Evolutionary conservation across 768 basidiomycete genomes (phyloP).

Genomic region (Suillus subluteus): DNA sequence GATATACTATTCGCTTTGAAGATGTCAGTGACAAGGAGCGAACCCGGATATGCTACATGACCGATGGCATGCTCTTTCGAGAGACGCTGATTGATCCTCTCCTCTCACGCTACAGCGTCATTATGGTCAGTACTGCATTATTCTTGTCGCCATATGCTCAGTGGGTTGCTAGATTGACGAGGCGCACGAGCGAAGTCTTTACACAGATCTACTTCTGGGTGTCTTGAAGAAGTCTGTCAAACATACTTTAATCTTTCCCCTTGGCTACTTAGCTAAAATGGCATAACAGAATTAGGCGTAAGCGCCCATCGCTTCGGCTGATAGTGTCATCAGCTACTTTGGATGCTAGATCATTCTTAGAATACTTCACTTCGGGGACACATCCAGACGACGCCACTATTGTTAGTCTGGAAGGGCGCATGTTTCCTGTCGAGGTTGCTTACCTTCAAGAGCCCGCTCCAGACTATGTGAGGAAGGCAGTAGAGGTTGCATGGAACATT

Average conservation of each 20-base stretch:
- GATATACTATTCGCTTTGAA: constrained; percentile 97
- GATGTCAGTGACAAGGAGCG: constrained; percentile 83
- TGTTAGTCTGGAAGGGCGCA: constrained; percentile 89
- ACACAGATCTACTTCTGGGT: constrained; percentile 92
- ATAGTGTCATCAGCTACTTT: constrained; percentile 97
- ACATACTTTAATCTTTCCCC: constrained; percentile 8
- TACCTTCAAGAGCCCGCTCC: constrained; percentile 78
- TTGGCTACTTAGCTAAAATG: constrained; percentile 11
- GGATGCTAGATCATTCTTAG: constrained; percentile 85
- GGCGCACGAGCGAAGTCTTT: constrained; percentile 95
- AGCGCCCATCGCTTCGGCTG: constrained; percentile 86
- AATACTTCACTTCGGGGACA: constrained; percentile 79
- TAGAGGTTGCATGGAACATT: constrained; percentile 83
- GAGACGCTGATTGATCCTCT: constrained; percentile 92
- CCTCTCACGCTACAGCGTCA: constrained; percentile 89
- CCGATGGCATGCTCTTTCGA: constrained; percentile 97
- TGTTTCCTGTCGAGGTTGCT: constrained; percentile 93
- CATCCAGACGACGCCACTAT: constrained; percentile 76
- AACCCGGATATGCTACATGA: constrained; percentile 94
- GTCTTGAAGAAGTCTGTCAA: constrained; percentile 83
- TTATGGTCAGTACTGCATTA: constrained; percentile 68
- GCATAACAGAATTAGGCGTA: constrained; percentile 77
- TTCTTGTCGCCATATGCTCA: constrained; percentile 3
- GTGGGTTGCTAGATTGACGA: constrained; percentile 77
- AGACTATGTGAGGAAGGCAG: constrained; percentile 84